Evolutionary conservation across 441 rosid species (phyloP), one percentile per base, ranked within the genome.

Genomic region (Sinapis alba): DNA sequence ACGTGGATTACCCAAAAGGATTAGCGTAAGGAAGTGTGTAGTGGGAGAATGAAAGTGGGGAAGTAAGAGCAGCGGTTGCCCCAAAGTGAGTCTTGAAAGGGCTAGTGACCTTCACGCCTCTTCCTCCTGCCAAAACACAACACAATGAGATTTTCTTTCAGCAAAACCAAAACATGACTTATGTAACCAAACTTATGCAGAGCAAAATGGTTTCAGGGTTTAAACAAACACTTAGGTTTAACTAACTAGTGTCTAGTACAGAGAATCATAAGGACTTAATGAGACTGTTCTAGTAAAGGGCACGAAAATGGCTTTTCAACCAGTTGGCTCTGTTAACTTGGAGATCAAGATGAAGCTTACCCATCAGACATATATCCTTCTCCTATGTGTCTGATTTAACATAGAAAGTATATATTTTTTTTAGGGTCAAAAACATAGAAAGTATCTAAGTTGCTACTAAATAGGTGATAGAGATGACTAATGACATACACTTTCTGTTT

Each of bases 41-140:
- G 87, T 88, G 98, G 68, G 97, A 92, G 78, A 86, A 89, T 84
- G 95, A 87, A 68, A 90, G 81, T 38, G 91, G 86, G 2, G 96
- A 90, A 77, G 90, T 87, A 84, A 94, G 88, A 84, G 93, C 83
- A 83, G 92, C 82, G 4, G 82, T 81, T 0, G 87, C 87, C 30
- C 95, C 97, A 80, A 89, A 85, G 61, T 90, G 96, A 47, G 91
- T 84, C 87, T 88, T 94, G 74, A 86, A 90, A 57, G 89, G 84
- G 72, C 84, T 85, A 84, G 86, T 84, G 53, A 79, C 89, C 88
- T 92, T 90, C 59, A 88, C 79, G 78, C 84, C 86, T 83, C 89
- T 84, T 28, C 89, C 88, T 73, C 77, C 87, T 67, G 77, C 83
- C 81, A 51, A 60, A 45, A 68, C 27, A 62, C 51, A 45, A 32